Evolutionary conservation across 2,329 filamentous ascomycete genomes (phyloP), one percentile per base, ranked within the genome.

Genomic region (Akanthomyces muscarius): DNA sequence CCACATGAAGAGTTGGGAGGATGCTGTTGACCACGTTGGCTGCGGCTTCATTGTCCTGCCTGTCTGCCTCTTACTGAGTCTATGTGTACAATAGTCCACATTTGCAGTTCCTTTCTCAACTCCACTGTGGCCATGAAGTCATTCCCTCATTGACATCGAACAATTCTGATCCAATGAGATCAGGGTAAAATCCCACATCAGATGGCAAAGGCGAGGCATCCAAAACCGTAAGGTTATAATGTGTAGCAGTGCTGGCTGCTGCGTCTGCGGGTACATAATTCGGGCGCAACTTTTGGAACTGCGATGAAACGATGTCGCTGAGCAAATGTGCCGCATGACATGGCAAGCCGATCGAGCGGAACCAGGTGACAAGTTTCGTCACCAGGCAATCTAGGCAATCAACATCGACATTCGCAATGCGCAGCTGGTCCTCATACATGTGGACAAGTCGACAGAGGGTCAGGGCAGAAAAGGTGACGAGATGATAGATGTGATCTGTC

Each of bases 401-500:
- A 13, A 45, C 52, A 6, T 71, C 69, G 3, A 72, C 25, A 1
- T 59, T 61, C 0, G 25, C 30, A 6, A 67, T 50, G 4, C 69
- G 64, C 0, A 71, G 30, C 25, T 66, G 65, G 7, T 65, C 21
- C 33, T 71, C 69, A 8, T 71, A 72, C 1, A 61, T 68, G 21
- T 68, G 63, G 1, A 70, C 44, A 7, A 72, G 57, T n/a, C 64
- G 67, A 1, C 67, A 70, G 0, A 71, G 62, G 0, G 65, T 70
- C 1, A 72, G 64, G 1, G 70, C 69, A 1, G 71, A 68, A 42
- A 72, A 72, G 7, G 66, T 68, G n/a, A 72, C 38, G 21, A 70
- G 60, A 36, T 71, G 71, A 33, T 72, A 72, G 13, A 72, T 72
- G 45, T 72, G 70, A 44, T 72, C 71, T 0, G 70, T 72, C 16